These are phyloP conservation scores for Pseudogymnoascus sp. DNA, from an alignment of 2,329 filamentous ascomycete genomes.

Conservation along the genomic window DNA sequence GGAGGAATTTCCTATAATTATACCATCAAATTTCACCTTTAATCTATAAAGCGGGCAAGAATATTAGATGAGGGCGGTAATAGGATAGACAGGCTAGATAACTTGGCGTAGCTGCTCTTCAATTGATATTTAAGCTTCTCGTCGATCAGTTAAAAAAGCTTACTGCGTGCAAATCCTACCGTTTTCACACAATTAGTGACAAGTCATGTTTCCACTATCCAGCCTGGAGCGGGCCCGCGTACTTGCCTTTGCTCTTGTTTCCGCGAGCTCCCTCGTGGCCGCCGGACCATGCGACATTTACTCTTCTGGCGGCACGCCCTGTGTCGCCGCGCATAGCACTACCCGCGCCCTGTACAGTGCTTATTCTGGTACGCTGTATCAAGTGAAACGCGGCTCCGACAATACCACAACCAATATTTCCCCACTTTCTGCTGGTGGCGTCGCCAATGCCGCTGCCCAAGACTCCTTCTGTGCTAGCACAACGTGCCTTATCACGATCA, in stretches of 20 bases:
- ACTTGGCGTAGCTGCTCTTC: neutral
- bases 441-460: conserved; percentile 53
- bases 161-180: neutral
- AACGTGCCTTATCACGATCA: conserved; percentile 54
- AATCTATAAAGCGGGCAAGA: conserved; percentile 11
- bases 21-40: neutral
- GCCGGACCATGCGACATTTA: conserved; percentile 57
- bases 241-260: conserved; percentile 28
- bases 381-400: conserved; percentile 47
- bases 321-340: conserved; percentile 56
- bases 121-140: conserved; percentile 11
- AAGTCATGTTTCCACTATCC: conserved; percentile 27
- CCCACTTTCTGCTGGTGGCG: conserved; percentile 48
- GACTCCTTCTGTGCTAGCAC: conserved; percentile 53
- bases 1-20: conserved; percentile 14
- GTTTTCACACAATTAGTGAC: conserved; percentile 14
- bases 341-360: conserved; percentile 51
- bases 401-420: conserved; percentile 30
- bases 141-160: conserved; percentile 11
- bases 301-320: conserved; percentile 48
- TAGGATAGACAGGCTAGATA: conserved; percentile 7
- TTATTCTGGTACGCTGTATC: conserved; percentile 48
- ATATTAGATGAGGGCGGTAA: conserved; percentile 13
- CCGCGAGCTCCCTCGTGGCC: conserved; percentile 33
- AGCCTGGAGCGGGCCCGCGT: conserved; percentile 21